These are phyloP conservation scores for Asterochloris erici DNA, from an alignment of 139 green algal species.

Conservation along the genomic window DNA sequence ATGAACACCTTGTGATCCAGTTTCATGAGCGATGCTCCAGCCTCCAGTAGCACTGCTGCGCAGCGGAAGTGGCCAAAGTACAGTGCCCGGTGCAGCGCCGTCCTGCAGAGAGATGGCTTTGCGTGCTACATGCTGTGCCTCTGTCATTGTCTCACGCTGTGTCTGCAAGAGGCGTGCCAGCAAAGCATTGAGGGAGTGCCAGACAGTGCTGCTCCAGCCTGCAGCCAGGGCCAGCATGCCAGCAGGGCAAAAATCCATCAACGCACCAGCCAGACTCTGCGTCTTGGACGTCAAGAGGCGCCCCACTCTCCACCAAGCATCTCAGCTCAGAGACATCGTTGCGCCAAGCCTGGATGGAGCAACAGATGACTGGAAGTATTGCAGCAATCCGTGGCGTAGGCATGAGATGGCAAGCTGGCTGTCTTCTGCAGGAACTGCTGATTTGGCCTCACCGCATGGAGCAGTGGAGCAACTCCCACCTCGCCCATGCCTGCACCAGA, in stretches of 20 bases:
- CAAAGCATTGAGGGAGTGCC: too few species aligned
- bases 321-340: constrained; percentile 52
- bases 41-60: constrained; percentile 62
- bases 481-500: too few species aligned
- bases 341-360: constrained; percentile 54
- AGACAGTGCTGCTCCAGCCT: too few species aligned
- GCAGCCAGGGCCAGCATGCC: too few species aligned
- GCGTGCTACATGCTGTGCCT: background rate
- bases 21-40: constrained; percentile 40
- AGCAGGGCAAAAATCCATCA: too few species aligned
- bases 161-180: too few species aligned
- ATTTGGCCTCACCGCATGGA: too few species aligned
- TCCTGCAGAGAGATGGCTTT: constrained; percentile 36
- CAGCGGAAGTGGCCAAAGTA: constrained; percentile 78
- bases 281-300: constrained; percentile 43
- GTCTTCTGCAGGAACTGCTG: too few species aligned
- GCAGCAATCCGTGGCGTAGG: background rate
- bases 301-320: constrained; percentile 49
- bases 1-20: constrained; percentile 48
- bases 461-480: too few species aligned
- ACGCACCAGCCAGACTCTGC: constrained; percentile 70
- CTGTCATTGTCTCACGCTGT: background rate
- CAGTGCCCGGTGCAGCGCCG: constrained; percentile 78
- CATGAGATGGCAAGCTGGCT: too few species aligned
- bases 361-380: background rate